Percentiles rank a stretch among this genome's conserved stretches.
Conservation (phyloP, 2,329 filamentous ascomycete species). For the Verticillium alfalfae region DNA sequence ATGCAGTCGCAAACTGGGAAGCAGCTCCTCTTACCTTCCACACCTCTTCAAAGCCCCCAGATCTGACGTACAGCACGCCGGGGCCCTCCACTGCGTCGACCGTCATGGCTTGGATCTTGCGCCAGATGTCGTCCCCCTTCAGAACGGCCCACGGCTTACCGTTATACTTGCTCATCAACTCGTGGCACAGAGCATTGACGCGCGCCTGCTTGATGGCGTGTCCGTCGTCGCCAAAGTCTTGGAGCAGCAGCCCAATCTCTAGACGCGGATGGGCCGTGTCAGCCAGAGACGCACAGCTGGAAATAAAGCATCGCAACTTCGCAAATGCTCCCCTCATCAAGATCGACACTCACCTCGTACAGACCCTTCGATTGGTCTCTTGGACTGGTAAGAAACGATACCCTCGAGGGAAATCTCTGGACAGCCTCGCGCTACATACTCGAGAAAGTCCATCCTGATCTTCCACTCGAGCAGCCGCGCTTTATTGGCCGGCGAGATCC, state of each 20-base stretch:
- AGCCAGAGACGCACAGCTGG: neutral
- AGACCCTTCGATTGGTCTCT: conserved; percentile 18
- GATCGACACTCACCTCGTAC: conserved; percentile 11
- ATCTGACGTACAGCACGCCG: conserved; percentile 50
- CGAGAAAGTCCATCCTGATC: conserved; percentile 64
- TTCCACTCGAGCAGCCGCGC: conserved; percentile 76
- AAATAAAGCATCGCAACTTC: neutral
- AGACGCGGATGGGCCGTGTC: no score
- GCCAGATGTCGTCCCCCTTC: conserved; percentile 52
- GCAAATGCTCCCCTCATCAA: neutral
- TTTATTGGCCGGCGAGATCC: conserved; percentile 56
- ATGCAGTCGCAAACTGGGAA: neutral
- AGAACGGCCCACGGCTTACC: conserved; percentile 45
- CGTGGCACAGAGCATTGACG: conserved; percentile 62
- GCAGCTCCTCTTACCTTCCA: conserved; percentile 42
- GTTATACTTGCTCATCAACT: conserved; percentile 37
- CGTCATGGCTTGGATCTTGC: conserved; percentile 53
- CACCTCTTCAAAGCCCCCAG: conserved; percentile 57
- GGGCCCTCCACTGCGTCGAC: conserved; percentile 52
- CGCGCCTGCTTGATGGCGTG: conserved; percentile 73
- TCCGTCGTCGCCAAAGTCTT: conserved; percentile 62
- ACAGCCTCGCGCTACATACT: conserved; percentile 66
- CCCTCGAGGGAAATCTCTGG: conserved; percentile 55
- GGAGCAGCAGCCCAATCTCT: conserved; percentile 43
- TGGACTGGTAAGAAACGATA: conserved; percentile 55